Percentiles rank a stretch among this genome's conserved stretches.
Conservation (phyloP, 345 rosid species). For the Populus deltoides region DNA sequence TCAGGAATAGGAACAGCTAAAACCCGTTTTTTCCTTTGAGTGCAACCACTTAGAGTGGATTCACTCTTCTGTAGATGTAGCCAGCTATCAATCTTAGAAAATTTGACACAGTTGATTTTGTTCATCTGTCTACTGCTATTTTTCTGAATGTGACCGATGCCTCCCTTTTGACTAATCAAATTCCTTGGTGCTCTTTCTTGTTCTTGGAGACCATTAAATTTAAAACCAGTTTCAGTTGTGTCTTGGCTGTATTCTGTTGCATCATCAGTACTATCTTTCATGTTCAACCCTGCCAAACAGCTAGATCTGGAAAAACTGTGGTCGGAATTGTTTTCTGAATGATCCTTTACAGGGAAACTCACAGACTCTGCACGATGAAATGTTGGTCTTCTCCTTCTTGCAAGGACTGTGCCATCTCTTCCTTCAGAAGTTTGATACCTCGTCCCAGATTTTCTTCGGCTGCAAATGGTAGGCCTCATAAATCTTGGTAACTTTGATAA, state of each 20-base stretch:
- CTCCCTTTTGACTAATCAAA: slow-evolving; percentile 7
- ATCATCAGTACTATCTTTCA: slow-evolving; percentile 35
- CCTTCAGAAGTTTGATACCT: slow-evolving; percentile 28
- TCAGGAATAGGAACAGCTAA: slow-evolving; percentile 32
- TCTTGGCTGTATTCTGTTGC: slow-evolving; percentile 63
- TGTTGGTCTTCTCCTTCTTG: slow-evolving; percentile 39
- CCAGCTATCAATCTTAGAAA: slow-evolving; percentile 47
- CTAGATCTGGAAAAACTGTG: slow-evolving; percentile 52
- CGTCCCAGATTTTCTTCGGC: slow-evolving; percentile 49
- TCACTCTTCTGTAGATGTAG: slow-evolving; percentile 36
- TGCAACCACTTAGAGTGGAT: slow-evolving; percentile 18
- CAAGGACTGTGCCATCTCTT: slow-evolving; percentile 14
- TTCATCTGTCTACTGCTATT: slow-evolving; percentile 12
- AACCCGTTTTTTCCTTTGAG: slow-evolving; percentile 33
- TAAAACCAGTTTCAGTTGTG: slow-evolving; percentile 49
- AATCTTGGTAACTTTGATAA: slow-evolving; percentile 54
- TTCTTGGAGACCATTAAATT: slow-evolving; percentile 30
- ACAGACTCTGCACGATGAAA: slow-evolving; percentile 56
- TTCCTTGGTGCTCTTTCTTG: slow-evolving; percentile 18
- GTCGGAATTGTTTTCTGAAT: slow-evolving; percentile 43
- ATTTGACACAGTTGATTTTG: slow-evolving; percentile 21
- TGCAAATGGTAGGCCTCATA: slow-evolving; percentile 71
- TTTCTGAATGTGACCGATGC: slow-evolving; percentile 18
- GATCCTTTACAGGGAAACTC: slow-evolving; percentile 45
- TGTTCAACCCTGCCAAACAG: slow-evolving; percentile 39